Evolutionary conservation across 1,284 basidiomycete genomes (phyloP), one percentile per base, ranked within the genome.

Genomic region (Mycena citricolor): DNA sequence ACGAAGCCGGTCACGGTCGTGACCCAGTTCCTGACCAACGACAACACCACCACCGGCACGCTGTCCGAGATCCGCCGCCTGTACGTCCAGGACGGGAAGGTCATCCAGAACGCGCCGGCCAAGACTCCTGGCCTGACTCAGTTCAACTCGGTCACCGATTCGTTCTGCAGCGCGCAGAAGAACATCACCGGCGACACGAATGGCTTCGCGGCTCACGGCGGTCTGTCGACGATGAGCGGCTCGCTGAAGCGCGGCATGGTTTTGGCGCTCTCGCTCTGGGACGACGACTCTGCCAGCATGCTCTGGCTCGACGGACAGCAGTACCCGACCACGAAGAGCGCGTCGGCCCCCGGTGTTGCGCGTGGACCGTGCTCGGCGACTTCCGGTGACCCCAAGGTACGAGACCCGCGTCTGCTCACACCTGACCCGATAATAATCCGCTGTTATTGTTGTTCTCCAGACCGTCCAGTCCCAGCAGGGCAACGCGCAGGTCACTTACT

Each of bases 21-120:
- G 47, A 79, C 76, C 40, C 76, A 77, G 57, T 77, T 77, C 68
- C 49, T 76, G 55, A 74, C 74, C 50, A 54, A 58, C 51, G 65
- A 70, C 62, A 68, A 67, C 55, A 68, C 71, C 17, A 59, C 70
- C 39, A 60, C 63, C 43, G 74, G 74, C 37, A 61, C 60, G 21
- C 69, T 68, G 61, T 66, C n/a, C 61, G 31, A 75, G 59, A 79
- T 77, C 63, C 70, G 70, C 46, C 73, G 75, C 39, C 51, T 77
- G 54, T 79, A 76, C 62, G 71, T 77, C 22, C 76, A 77, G 62
- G 64, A 72, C 58, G 73, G 71, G 44, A 59, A 61, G 45, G 70
- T 77, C 56, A 73, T 75, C 65, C 66, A 67, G 50, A 77, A 79
- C 70, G 71, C 70, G 32, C 61, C 64, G 54, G 60, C 63, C 53